phyloP scores from a whole-genome alignment of 495 filamentous ascomycete species.

The Penicillium nucicola region DNA sequence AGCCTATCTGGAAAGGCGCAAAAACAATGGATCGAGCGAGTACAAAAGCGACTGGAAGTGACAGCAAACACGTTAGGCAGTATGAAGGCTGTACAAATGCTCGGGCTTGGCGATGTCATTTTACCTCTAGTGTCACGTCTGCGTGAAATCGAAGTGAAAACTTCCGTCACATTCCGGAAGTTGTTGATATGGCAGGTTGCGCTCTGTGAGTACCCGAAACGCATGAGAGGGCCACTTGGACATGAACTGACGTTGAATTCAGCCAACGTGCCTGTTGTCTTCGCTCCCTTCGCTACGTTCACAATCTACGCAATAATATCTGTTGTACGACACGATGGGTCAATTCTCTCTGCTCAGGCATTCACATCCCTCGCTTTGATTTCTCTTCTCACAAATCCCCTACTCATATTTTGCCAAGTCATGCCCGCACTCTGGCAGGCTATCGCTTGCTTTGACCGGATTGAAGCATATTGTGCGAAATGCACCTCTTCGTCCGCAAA shows the following conservation, averaged over 20 bases:
- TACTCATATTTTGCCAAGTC: slow-evolving; percentile 21
- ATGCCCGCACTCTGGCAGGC: slow-evolving; percentile 19
- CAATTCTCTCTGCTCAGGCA: slow-evolving; percentile 35
- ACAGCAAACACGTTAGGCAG: background rate
- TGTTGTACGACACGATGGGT: slow-evolving; percentile 29
- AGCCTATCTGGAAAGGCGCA: background rate
- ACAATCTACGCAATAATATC: slow-evolving; percentile 40
- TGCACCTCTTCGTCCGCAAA: too few relatives aligned
- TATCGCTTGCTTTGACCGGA: slow-evolving; percentile 27
- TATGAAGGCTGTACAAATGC: slow-evolving; percentile 10
- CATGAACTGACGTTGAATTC: background rate
- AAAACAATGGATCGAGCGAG: background rate
- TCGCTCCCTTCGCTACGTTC: slow-evolving; percentile 41
- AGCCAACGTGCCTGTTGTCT: slow-evolving; percentile 5
- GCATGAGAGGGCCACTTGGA: background rate
- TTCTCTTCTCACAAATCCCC: slow-evolving; percentile 27
- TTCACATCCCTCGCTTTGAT: slow-evolving; percentile 40
- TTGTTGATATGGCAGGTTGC: background rate
- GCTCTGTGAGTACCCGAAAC: background rate
- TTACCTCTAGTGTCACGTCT: background rate
- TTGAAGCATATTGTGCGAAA: slow-evolving; percentile 22
- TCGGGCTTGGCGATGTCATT: background rate
- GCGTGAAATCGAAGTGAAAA: background rate
- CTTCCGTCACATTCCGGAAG: background rate
- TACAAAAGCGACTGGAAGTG: background rate